Evolutionary conservation across 2,329 filamentous ascomycete genomes (phyloP), one percentile per base, ranked within the genome.

Genomic region (Achaetomium macrosporum): DNA sequence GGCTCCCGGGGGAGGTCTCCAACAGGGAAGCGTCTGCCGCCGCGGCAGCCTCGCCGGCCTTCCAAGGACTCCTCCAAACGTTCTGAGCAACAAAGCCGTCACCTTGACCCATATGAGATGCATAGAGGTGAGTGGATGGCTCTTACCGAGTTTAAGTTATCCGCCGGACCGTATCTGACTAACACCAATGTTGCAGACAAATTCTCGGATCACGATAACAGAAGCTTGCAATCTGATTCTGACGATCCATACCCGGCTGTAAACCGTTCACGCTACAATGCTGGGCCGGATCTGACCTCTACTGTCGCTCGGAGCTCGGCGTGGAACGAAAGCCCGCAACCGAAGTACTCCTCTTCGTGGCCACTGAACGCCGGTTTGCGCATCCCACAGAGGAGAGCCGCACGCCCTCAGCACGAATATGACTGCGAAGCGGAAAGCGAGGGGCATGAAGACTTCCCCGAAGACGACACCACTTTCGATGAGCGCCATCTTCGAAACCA

Each of bases 261-360:
- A 9, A 54, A 31, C 25, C 51, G 35, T 13, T 8, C 12, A 1
- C 47, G 17, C 1, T 31, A 39, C 15, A n/a, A 50, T 44, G 5
- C 20, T 20, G 1, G 36, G n/a, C 16, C 36, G 25, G 44, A 42
- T 12, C n/a, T 40, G 16, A n/a, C 40, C 0, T 30, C 58, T 8
- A 33, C 15, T 13, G 30, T 53, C 2, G 2, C 50, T 19, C 54
- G 58, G 13, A 59, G 54, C 37, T 55, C 54, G 12, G 49, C 57
- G 5, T 51, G 55, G 52, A 44, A 19, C 25, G 49, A 50, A 8
- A 19, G 17, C 1, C 31, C 46, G 11, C 54, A 57, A 16, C 44
- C 53, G 9, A 41, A 51, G 19, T 61, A 57, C 39, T 61, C 61
- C 1, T 61, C 61, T 5, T 59, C 61, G 2, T 59, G 59, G 59